A percentile compares a stretch with the other conserved stretches of the same genome.
These are phyloP conservation scores for Paratinospora sagittata DNA, from an alignment of 164 flowering plant genomes.

Conservation along the genomic window DNA sequence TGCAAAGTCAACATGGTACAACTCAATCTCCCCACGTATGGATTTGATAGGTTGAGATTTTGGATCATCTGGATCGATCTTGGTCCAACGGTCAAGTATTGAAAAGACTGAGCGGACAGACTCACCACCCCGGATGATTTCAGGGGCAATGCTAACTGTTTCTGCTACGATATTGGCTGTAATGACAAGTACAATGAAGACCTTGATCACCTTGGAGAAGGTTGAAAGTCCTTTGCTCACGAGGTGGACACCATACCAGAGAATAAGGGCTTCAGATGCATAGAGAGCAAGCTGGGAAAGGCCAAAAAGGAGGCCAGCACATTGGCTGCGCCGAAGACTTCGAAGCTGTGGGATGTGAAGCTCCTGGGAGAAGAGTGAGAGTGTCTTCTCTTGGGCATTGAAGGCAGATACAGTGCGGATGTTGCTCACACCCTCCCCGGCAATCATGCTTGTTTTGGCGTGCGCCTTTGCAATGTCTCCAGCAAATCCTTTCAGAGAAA, in stretches of 20 bases:
- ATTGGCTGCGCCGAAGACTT: slow-evolving; percentile 69
- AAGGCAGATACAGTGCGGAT: slow-evolving; percentile 96
- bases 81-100: slow-evolving; percentile 65
- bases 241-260: slow-evolving; percentile 92
- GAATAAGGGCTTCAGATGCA: slow-evolving; percentile 83
- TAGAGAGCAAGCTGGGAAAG: slow-evolving; percentile 90
- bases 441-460: slow-evolving; percentile 97
- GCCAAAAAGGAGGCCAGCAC: slow-evolving; percentile 80
- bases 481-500: slow-evolving; percentile 92
- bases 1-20: slow-evolving; percentile 83
- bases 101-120: slow-evolving; percentile 87
- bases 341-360: slow-evolving; percentile 64
- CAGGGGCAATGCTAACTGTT: slow-evolving; percentile 95
- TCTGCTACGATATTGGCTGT: slow-evolving; percentile 97
- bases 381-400: slow-evolving; percentile 86
- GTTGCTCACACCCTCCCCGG: slow-evolving; percentile 98
- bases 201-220: slow-evolving; percentile 92
- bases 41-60: slow-evolving; percentile 65
- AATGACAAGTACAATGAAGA: slow-evolving; percentile 84
- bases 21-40: slow-evolving; percentile 84
- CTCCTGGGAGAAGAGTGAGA: slow-evolving; percentile 68
- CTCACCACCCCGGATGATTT: slow-evolving; percentile 85
- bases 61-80: slow-evolving; percentile 89
- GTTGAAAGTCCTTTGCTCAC: slow-evolving; percentile 80
- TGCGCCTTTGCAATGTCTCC: slow-evolving; percentile 99